These are phyloP conservation scores for Hypoxylon sp. DNA, from an alignment of 2,329 filamentous ascomycete genomes.

Conservation along the genomic window DNA sequence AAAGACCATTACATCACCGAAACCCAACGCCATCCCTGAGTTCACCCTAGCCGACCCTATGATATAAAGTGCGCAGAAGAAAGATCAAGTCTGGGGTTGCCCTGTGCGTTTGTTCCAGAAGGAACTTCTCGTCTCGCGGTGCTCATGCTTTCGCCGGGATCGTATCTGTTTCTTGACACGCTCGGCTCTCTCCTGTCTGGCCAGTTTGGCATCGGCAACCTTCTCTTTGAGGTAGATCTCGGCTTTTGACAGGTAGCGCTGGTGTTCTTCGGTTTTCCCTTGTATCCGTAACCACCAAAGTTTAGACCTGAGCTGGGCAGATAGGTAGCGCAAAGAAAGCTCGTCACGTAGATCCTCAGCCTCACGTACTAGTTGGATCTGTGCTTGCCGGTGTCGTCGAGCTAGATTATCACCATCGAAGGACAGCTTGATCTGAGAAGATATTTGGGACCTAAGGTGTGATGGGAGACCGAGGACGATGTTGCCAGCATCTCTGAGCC, in stretches of 20 bases:
- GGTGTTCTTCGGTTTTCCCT: conserved; percentile 63
- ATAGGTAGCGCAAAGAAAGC: conserved; percentile 63
- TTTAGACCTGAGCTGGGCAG: conserved; percentile 69
- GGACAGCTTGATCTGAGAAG: conserved; percentile 48
- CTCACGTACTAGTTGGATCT: conserved; percentile 54
- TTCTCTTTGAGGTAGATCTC: conserved; percentile 59
- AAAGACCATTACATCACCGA: conserved; percentile 46
- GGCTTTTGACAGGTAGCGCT: conserved; percentile 65
- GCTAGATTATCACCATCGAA: conserved; percentile 46
- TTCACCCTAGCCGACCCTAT: conserved; percentile 47
- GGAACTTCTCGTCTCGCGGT: conserved; percentile 44
- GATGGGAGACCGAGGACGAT: conserved; percentile 43
- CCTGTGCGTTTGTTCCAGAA: conserved; percentile 49
- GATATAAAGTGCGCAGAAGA: conserved; percentile 47
- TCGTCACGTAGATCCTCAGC: conserved; percentile 58
- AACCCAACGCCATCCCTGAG: conserved; percentile 52
- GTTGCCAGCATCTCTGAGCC: conserved; percentile 49
- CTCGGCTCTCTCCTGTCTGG: conserved; percentile 51
- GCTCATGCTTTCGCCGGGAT: conserved; percentile 49
- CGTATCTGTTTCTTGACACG: conserved; percentile 51
- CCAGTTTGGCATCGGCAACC: conserved; percentile 52
- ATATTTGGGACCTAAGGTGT: conserved; percentile 44
- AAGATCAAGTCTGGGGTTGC: conserved; percentile 36
- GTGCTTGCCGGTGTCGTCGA: conserved; percentile 51
- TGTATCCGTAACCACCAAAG: conserved; percentile 70